Evolutionary conservation across 2,329 filamentous ascomycete genomes (phyloP).

Genomic region (Exophiala sideris): DNA sequence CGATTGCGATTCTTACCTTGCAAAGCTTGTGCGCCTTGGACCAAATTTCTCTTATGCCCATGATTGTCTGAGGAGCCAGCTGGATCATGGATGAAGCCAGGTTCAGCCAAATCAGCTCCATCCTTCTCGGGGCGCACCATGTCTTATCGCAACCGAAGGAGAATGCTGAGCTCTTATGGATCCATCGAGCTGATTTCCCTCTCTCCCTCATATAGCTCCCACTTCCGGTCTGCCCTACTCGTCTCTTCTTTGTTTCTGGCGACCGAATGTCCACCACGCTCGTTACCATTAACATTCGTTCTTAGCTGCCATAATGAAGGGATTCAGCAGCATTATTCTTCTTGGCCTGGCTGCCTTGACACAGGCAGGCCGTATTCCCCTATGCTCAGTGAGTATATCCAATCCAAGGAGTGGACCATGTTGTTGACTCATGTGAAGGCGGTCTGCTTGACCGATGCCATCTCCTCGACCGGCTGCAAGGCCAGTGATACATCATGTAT

Average conservation of each 20-base stretch:
- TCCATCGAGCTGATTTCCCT: not conserved
- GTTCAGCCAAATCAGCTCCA: not conserved
- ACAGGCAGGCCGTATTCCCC: slow-evolving; percentile 7
- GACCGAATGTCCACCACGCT: not conserved
- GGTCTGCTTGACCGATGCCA: slow-evolving; percentile 14
- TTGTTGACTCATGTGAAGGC: slow-evolving; percentile 2
- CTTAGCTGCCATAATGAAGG: slow-evolving; percentile 1
- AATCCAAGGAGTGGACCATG: no score
- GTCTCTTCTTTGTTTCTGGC: not conserved
- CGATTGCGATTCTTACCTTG: not conserved
- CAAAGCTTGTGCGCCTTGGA: no score
- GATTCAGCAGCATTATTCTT: not conserved
- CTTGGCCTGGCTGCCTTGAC: slow-evolving; percentile 3
- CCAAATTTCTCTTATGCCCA: no score
- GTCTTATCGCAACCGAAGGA: not conserved
- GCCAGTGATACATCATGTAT: slow-evolving; percentile 9
- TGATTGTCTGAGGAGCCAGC: no score
- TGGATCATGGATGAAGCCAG: no score
- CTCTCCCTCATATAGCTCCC: not conserved
- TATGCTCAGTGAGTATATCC: slow-evolving; percentile 8
- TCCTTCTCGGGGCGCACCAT: not conserved
- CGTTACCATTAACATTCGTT: not conserved
- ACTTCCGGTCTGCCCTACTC: not conserved
- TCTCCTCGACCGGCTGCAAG: slow-evolving; percentile 10
- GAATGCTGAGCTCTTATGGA: not conserved